Evolutionary conservation across 78 protist species (phyloP).

Genomic region (Dictyostelium discoideum): dicty_2.7 NC_007091.3:3962501-3963000

Average conservation of each 20-base stretch:
- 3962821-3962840: constrained; percentile 54
- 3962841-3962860: constrained; percentile 27
- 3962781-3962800: constrained; percentile 12
- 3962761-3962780: not conserved
- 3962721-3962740: not conserved
- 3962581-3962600: not conserved
- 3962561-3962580: constrained; percentile 45
- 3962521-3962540: not conserved
- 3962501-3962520: not conserved
- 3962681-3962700: not conserved
- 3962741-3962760: not conserved
- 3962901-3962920: constrained; percentile 13
- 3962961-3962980: constrained; percentile 22
- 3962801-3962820: not conserved
- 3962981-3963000: not conserved
- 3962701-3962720: not conserved
- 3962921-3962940: not conserved
- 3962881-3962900: constrained; percentile 54
- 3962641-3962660: constrained; percentile 16
- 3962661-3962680: constrained; percentile 7
- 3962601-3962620: constrained; percentile 14
- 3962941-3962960: not conserved
- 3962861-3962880: constrained; percentile 50
- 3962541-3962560: not conserved
- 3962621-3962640: constrained; percentile 30